These are phyloP conservation scores for Aureobasidium musti DNA, from an alignment of 2,329 filamentous ascomycete species.

Conservation along the genomic window DNA sequence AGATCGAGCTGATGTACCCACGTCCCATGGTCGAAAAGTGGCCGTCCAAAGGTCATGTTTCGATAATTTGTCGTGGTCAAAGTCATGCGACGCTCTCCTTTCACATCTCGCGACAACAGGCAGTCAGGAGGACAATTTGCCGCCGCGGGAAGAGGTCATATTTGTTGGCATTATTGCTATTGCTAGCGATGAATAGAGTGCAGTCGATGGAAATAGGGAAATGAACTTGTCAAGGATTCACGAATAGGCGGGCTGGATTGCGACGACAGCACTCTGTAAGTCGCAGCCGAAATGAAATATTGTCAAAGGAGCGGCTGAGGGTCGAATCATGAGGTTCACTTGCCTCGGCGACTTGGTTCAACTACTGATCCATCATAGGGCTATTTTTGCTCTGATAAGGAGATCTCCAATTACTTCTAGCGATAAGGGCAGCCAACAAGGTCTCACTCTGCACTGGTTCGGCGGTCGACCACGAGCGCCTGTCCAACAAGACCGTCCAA, in stretches of 20 bases:
- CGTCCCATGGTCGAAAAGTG: neutral
- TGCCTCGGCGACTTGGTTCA: neutral
- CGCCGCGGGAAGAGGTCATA: neutral
- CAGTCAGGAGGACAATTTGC: neutral
- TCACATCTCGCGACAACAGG: neutral
- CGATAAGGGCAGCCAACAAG: neutral
- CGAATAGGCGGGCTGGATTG: neutral
- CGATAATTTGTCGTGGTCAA: neutral
- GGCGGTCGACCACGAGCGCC: neutral
- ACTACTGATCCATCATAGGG: neutral
- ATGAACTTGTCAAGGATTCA: conserved; percentile 1
- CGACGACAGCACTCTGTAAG: conserved; percentile 9
- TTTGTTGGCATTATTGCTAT: neutral
- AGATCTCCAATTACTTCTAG: neutral
- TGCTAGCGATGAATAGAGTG: conserved; percentile 7
- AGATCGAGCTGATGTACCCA: neutral
- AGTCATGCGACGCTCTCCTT: neutral
- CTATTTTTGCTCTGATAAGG: conserved; percentile 2
- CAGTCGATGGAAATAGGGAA: neutral
- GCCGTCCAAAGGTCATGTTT: neutral
- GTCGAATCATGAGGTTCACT: neutral
- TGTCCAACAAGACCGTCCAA: neutral
- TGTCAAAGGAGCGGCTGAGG: neutral
- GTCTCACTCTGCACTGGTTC: neutral
- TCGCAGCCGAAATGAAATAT: conserved; percentile 17